phyloP scores from a whole-genome alignment of 106 monocot species.

The Acanthochlamys bracteata region DNA sequence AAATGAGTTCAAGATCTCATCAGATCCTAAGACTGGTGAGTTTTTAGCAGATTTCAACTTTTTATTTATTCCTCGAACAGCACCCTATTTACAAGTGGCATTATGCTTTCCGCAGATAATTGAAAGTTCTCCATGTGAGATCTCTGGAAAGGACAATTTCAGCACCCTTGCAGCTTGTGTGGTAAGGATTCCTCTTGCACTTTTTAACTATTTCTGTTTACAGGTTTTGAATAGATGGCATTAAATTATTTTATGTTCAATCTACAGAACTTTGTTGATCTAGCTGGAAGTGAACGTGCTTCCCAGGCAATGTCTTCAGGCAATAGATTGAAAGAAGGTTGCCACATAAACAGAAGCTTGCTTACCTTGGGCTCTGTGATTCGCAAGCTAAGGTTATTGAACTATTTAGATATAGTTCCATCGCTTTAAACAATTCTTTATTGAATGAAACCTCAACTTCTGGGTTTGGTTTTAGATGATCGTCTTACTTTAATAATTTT shows the following conservation, averaged over 20 bases:
- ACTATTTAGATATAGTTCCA: too few relatives aligned
- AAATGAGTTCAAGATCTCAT: constrained; percentile 77
- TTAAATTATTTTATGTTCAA: constrained; percentile 26
- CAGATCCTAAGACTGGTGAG: constrained; percentile 70
- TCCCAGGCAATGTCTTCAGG: constrained; percentile 58
- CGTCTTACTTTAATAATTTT: too few relatives aligned
- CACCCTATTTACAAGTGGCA: background rate
- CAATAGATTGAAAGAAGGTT: constrained; percentile 66
- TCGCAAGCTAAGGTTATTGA: constrained; percentile 57
- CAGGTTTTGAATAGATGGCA: background rate
- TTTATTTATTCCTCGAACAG: background rate
- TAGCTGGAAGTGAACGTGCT: constrained; percentile 73
- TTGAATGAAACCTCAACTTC: too few relatives aligned
- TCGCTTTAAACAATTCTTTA: too few relatives aligned
- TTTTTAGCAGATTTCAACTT: background rate
- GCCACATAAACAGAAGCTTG: constrained; percentile 70
- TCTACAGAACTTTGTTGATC: constrained; percentile 67
- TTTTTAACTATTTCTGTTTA: background rate
- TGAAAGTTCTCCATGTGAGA: constrained; percentile 44
- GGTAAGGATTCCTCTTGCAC: constrained; percentile 27
- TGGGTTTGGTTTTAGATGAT: too few relatives aligned
- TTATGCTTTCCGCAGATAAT: constrained; percentile 28
- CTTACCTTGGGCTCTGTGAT: constrained; percentile 67
- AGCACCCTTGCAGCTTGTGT: constrained; percentile 51
- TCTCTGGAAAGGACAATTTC: constrained; percentile 19